Conservation (phyloP, 2,329 filamentous ascomycete species). For the Aspergillus sp. region DNA sequence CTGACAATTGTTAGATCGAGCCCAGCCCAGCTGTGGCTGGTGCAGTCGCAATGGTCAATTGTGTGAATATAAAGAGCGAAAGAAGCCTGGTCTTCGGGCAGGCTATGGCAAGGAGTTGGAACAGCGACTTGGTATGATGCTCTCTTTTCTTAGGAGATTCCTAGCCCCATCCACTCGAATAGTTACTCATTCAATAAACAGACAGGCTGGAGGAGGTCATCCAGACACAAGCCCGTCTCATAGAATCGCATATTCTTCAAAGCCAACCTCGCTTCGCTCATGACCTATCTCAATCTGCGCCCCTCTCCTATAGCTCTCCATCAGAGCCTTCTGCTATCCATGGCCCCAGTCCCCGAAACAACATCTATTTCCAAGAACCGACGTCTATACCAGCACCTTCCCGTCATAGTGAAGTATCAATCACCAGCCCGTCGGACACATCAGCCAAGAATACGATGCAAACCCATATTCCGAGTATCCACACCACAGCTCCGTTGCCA, state of each 20-base stretch:
- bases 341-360: constrained; percentile 54
- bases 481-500: constrained; percentile 17
- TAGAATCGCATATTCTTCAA: constrained; percentile 52
- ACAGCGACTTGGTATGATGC: constrained; percentile 52
- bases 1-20: constrained; percentile 36
- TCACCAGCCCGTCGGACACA: constrained; percentile 31
- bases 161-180: not conserved
- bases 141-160: not conserved
- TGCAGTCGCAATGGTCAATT: constrained; percentile 62
- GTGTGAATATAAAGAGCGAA: constrained; percentile 66
- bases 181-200: constrained; percentile 10
- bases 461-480: constrained; percentile 15
- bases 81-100: constrained; percentile 62
- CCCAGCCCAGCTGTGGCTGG: constrained; percentile 64
- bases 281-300: constrained; percentile 19
- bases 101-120: constrained; percentile 70
- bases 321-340: constrained; percentile 47
- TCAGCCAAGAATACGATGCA: constrained; percentile 23
- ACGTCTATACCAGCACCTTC: constrained; percentile 45
- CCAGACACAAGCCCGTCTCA: constrained; percentile 60
- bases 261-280: constrained; percentile 25
- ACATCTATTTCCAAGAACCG: constrained; percentile 59
- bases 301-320: constrained; percentile 41
- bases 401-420: constrained; percentile 42
- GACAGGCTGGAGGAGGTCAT: constrained; percentile 66